Evolutionary conservation across 176 grass and related monocot genomes (phyloP).

Genomic region (Cenchrus americanus): DNA sequence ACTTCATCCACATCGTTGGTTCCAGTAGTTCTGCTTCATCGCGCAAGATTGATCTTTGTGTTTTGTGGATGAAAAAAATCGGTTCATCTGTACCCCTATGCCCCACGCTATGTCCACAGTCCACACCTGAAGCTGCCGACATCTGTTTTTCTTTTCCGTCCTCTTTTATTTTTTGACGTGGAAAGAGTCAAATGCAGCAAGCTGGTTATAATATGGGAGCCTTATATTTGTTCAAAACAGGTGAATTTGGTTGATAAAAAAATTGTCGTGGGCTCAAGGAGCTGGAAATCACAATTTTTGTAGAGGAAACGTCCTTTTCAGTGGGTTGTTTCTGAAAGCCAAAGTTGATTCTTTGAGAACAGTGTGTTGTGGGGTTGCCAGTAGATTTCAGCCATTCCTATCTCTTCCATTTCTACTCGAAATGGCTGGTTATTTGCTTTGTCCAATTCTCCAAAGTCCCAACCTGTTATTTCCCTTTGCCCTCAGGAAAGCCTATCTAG

Average conservation of each 20-base stretch:
- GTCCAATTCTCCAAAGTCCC: constrained; percentile 4
- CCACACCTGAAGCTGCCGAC: constrained; percentile 39
- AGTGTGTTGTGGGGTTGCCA: constrained; percentile 25
- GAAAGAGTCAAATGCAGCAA: constrained; percentile 21
- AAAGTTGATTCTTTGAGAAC: constrained; percentile 23
- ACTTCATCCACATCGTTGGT: not conserved
- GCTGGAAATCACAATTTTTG: constrained; percentile 29
- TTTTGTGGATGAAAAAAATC: not conserved
- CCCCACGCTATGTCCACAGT: constrained; percentile 12
- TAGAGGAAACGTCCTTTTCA: constrained; percentile 13
- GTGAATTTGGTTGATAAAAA: constrained; percentile 5
- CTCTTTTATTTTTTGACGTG: not conserved
- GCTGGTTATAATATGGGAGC: not conserved
- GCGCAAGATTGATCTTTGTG: not conserved
- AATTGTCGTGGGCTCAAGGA: constrained; percentile 1
- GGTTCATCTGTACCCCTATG: not conserved
- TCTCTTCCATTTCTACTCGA: not conserved
- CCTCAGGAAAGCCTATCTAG: not conserved
- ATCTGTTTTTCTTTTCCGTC: constrained; percentile 22
- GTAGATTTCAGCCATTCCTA: constrained; percentile 30
- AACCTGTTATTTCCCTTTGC: constrained; percentile 9
- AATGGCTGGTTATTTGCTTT: constrained; percentile 20
- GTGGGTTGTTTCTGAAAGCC: constrained; percentile 19
- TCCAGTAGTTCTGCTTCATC: not conserved
- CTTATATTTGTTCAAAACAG: constrained; percentile 26